Evolutionary conservation across 345 rosid genomes (phyloP).

Genomic region (Eucalyptus guilfoylei): DNA sequence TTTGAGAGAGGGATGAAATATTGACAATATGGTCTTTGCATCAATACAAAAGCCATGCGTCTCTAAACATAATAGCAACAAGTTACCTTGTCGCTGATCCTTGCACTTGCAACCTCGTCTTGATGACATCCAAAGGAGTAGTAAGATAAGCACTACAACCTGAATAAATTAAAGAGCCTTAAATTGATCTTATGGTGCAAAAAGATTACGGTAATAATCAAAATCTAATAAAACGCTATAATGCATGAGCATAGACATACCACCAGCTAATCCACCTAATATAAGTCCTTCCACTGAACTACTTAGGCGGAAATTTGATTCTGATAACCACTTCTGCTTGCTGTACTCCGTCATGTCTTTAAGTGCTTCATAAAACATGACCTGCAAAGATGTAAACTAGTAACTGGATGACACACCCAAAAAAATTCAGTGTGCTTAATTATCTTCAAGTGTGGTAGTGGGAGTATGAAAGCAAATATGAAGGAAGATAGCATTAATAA

Average conservation of each 20-base stretch:
- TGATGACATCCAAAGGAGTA: conserved; percentile 82
- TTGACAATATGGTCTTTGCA: not conserved
- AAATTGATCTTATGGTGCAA: not conserved
- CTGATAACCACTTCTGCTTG: conserved; percentile 36
- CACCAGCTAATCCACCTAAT: conserved; percentile 93
- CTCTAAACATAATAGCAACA: not conserved
- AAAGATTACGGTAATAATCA: not conserved
- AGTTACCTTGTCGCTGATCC: conserved; percentile 63
- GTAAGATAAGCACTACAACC: conserved; percentile 86
- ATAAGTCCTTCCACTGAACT: conserved; percentile 69
- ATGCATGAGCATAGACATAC: conserved; percentile 27
- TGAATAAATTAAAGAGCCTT: conserved; percentile 9
- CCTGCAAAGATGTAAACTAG: conserved; percentile 21
- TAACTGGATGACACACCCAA: not conserved
- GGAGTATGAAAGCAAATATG: not conserved
- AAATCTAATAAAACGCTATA: not conserved
- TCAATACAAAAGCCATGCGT: not conserved
- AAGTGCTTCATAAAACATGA: conserved; percentile 72
- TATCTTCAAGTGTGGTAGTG: not conserved
- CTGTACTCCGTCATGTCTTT: conserved; percentile 53
- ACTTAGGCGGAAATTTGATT: conserved; percentile 25
- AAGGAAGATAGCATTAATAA: not conserved
- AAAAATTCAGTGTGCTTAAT: not conserved
- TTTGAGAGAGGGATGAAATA: not conserved
- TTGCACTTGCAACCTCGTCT: conserved; percentile 94